Evolutionary conservation across 1,139 yeast genomes (phyloP).

Genomic region (Scheffersomyces titani): DNA sequence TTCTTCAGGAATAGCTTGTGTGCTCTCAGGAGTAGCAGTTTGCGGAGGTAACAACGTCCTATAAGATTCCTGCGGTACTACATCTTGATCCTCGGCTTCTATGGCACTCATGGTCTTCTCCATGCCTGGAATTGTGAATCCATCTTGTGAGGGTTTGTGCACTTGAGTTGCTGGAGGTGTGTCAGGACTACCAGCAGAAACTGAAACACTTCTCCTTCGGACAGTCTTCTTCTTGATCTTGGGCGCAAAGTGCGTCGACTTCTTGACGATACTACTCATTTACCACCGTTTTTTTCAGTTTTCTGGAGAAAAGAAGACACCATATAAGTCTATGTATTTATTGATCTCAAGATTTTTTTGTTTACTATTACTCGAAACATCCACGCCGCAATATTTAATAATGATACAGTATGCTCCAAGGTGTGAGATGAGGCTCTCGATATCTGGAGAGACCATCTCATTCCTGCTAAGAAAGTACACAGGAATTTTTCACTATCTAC

Average conservation of each 20-base stretch:
- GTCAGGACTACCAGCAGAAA: slow-evolving; percentile 18
- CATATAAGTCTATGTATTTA: neutral
- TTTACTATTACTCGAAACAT: neutral
- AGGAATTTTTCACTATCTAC: neutral
- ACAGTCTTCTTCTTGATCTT: slow-evolving; percentile 32
- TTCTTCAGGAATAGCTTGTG: neutral
- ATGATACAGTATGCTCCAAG: neutral
- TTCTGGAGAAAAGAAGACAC: slow-evolving; percentile 1
- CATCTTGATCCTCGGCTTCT: neutral
- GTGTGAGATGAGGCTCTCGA: neutral
- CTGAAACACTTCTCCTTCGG: slow-evolving; percentile 26
- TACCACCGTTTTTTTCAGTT: slow-evolving; percentile 3
- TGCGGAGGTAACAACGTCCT: neutral
- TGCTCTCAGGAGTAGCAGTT: neutral
- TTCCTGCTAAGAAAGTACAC: neutral
- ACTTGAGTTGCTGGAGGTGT: slow-evolving; percentile 31
- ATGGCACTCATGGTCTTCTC: neutral
- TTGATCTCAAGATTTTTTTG: neutral
- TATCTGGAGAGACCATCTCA: neutral
- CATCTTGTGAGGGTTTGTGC: neutral
- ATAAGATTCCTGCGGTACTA: neutral
- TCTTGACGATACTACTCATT: slow-evolving; percentile 54
- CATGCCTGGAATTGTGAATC: neutral
- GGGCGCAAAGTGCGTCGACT: slow-evolving; percentile 44
- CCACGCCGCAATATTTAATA: neutral